Base-by-base conservation (phyloP, 805 yeast species). In the Saccharomycopsis fibuligera region DNA sequence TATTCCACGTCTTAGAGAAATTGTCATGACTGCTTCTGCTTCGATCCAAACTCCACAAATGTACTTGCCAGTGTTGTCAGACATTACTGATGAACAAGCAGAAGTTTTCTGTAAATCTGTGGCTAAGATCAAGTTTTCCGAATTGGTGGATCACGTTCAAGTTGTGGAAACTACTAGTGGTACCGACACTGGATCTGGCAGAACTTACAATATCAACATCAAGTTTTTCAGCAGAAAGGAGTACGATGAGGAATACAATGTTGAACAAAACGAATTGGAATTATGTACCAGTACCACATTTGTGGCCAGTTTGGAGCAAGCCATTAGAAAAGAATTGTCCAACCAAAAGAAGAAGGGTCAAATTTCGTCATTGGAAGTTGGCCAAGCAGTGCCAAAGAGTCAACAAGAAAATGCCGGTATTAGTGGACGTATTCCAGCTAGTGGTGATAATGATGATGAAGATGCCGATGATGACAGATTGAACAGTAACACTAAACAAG, bases 1-100 rank as follows among this genome's bases (percentile, higher is more conserved):
- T 85, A 93, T 93, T 64, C 99, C 99, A 37, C 96, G 99, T 79
- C 82, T 93, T 87, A 85, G 99, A 79, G 99, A 93, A 77, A 93
- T 93, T 67, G 89, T 93, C 65, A 93, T 93, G 99, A 95, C 99
- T 10, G 99, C 99, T 19, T 87, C 96, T 51, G 81, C 96, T 21
- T 70, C 85, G 42, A 93, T 93, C 62, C 87, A 88, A 72, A 93
- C 99, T n/a, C 99, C 99, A 40, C 98, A 93, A 70, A 93, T 93
- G 99, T 80, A 93, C 3, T 72, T 93, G 58, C 99, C 99, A 24
- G 74, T 93, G 41, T 70, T 79, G 60, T 69, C 74, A 31, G 95
- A 86, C 60, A 93, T 95, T 47, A 73, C 76, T 41, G 96, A 91
- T 65, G 85, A 76, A 23, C 80, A 82, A 64, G 98, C 98, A 2